These are phyloP conservation scores for Sequoia sempervirens DNA, from an alignment of 75 land plant genomes.

Conservation along the genomic window DNA sequence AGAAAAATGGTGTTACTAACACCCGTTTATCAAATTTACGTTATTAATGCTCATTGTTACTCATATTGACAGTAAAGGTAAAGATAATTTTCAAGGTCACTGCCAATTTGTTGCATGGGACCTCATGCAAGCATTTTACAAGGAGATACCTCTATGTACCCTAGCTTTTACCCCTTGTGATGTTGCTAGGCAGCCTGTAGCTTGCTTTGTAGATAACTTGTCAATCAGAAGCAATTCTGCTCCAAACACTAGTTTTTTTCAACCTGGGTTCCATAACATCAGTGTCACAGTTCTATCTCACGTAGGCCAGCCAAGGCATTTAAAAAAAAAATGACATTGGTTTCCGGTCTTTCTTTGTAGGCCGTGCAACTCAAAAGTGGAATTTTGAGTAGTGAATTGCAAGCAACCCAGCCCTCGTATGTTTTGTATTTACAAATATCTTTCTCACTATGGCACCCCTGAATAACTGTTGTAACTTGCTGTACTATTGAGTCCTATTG, in stretches of 20 bases:
- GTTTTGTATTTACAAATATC: neutral
- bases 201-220: neutral
- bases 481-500: neutral
- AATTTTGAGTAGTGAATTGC: neutral
- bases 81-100: too few species aligned
- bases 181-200: neutral
- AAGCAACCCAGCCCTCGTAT: neutral
- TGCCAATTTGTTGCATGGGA: too few species aligned
- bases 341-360: neutral
- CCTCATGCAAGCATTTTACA: too few species aligned
- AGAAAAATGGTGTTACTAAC: neutral
- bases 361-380: neutral
- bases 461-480: neutral
- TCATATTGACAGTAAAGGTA: neutral
- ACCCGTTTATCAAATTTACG: neutral
- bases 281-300: neutral
- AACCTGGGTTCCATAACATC: neutral
- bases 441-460: neutral
- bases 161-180: neutral
- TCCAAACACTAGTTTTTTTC: neutral
- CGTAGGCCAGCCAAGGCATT: neutral
- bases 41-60: neutral
- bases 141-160: neutral
- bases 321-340: neutral
- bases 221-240: neutral